Conservation (phyloP, 2,329 filamentous ascomycete genomes). For the Talaromyces sp. region DNA sequence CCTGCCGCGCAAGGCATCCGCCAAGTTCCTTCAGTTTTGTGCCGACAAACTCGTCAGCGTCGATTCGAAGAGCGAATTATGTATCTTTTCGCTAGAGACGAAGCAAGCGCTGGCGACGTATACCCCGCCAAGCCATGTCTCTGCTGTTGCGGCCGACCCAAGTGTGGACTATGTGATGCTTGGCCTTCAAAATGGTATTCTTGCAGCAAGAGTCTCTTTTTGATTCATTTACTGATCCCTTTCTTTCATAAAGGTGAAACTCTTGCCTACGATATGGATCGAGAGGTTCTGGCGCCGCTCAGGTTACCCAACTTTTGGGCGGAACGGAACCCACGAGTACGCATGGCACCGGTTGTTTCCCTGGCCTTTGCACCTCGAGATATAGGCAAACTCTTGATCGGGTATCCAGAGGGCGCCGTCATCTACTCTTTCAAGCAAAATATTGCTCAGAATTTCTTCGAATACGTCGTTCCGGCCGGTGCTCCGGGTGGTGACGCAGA, state of each 20-base stretch:
- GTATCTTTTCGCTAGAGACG: slow-evolving; percentile 73
- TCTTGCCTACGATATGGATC: slow-evolving; percentile 87
- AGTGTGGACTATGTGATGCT: slow-evolving; percentile 91
- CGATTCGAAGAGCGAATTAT: slow-evolving; percentile 79
- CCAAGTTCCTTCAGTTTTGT: slow-evolving; percentile 75
- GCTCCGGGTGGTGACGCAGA: slow-evolving; percentile 75
- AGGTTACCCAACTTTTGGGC: slow-evolving; percentile 84
- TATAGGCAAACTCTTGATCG: slow-evolving; percentile 83
- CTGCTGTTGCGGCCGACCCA: slow-evolving; percentile 73
- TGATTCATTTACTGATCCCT: neutral
- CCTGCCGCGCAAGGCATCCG: slow-evolving; percentile 66
- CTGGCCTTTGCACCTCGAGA: slow-evolving; percentile 86
- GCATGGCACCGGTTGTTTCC: slow-evolving; percentile 63
- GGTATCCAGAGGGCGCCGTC: slow-evolving; percentile 82
- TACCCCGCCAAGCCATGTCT: slow-evolving; percentile 71
- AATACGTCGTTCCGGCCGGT: slow-evolving; percentile 75
- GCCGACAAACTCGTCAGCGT: slow-evolving; percentile 79
- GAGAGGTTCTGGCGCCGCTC: slow-evolving; percentile 70
- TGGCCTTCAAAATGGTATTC: slow-evolving; percentile 64
- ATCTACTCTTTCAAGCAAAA: slow-evolving; percentile 95
- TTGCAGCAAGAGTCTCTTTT: neutral
- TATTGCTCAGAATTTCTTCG: slow-evolving; percentile 68
- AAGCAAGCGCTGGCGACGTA: slow-evolving; percentile 64
- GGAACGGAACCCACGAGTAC: slow-evolving; percentile 63
- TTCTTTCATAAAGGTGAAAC: slow-evolving; percentile 59